Conservation (phyloP, 2,329 filamentous ascomycete genomes). For the Helicocarpus griseus region DNA sequence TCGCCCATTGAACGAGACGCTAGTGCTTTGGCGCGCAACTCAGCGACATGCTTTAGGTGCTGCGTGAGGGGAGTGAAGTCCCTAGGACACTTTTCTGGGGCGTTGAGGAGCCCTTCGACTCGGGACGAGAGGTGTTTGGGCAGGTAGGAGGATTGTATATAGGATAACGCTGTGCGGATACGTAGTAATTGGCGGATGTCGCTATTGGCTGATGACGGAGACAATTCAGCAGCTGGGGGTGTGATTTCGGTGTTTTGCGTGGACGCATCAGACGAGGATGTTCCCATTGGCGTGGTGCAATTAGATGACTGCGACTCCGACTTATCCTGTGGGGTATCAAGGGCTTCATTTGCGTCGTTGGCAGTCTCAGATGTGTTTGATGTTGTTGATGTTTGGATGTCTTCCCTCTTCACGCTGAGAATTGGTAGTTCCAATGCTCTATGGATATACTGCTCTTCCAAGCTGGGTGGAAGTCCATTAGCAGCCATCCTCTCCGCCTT, state of each 20-base stretch:
- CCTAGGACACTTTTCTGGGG: conserved; percentile 30
- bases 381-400: conserved; percentile 25
- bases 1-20: conserved; percentile 51
- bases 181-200: conserved; percentile 36
- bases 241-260: conserved; percentile 31
- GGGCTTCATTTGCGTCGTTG: conserved; percentile 19
- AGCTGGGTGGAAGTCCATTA: conserved; percentile 59
- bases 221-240: conserved; percentile 18
- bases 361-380: conserved; percentile 15
- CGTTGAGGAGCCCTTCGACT: conserved; percentile 30
- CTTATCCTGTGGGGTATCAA: conserved; percentile 17
- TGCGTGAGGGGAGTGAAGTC: conserved; percentile 63
- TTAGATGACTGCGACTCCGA: conserved; percentile 25
- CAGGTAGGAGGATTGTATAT: conserved; percentile 43
- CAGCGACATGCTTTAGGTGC: conserved; percentile 57
- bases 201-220: conserved; percentile 17
- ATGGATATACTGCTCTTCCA: conserved; percentile 78
- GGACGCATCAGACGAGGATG: conserved; percentile 29
- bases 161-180: conserved; percentile 40
- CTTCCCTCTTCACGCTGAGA: conserved; percentile 54
- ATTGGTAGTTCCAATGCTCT: conserved; percentile 69
- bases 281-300: conserved; percentile 22
- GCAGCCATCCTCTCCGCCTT: conserved; percentile 65
- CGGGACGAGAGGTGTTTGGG: conserved; percentile 27
- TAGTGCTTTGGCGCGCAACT: conserved; percentile 60